Conservation (phyloP, 2,329 filamentous ascomycete species). For the Diaporthe nobilis region DNA sequence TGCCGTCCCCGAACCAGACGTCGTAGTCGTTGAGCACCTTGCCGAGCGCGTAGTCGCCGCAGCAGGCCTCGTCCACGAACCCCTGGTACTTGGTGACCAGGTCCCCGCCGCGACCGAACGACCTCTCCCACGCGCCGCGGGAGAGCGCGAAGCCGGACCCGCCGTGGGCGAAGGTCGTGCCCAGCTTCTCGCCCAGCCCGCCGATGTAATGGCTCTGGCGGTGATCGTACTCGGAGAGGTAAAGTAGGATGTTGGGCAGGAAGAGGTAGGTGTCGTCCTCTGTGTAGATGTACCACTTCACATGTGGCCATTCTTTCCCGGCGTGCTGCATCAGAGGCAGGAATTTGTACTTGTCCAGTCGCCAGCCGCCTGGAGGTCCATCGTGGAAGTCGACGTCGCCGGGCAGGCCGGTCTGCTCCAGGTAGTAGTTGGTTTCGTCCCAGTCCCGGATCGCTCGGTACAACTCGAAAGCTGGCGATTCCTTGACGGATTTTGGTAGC, state of each 20-base stretch:
- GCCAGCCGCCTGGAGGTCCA: conserved; percentile 36
- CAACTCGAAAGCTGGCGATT: conserved; percentile 42
- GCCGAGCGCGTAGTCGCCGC: conserved; percentile 31
- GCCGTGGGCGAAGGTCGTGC: conserved; percentile 41
- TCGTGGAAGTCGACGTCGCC: conserved; percentile 27
- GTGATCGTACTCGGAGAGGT: conserved; percentile 39
- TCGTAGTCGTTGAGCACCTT: conserved; percentile 35
- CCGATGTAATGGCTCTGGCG: conserved; percentile 38
- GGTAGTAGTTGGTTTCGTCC: conserved; percentile 46
- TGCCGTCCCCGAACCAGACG: conserved; percentile 31
- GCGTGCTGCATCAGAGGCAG: conserved; percentile 37
- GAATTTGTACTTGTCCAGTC: conserved; percentile 41
- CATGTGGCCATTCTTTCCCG: conserved; percentile 35
- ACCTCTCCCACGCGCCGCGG: conserved; percentile 34
- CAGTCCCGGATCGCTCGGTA: conserved; percentile 46
- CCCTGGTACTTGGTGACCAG: conserved; percentile 25
- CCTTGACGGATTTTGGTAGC: conserved; percentile 42
- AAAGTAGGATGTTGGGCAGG: conserved; percentile 37
- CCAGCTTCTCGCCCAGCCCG: conserved; percentile 38
- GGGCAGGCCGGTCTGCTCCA: conserved; percentile 43
- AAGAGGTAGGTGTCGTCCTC: conserved; percentile 44
- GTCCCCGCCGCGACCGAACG: conserved; percentile 18
- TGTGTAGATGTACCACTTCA: conserved; percentile 46
- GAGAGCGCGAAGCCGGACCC: conserved; percentile 41
- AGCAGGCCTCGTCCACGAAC: conserved; percentile 28